Conservation (phyloP, 1,284 basidiomycete genomes). For the Thelephora terrestris region DNA sequence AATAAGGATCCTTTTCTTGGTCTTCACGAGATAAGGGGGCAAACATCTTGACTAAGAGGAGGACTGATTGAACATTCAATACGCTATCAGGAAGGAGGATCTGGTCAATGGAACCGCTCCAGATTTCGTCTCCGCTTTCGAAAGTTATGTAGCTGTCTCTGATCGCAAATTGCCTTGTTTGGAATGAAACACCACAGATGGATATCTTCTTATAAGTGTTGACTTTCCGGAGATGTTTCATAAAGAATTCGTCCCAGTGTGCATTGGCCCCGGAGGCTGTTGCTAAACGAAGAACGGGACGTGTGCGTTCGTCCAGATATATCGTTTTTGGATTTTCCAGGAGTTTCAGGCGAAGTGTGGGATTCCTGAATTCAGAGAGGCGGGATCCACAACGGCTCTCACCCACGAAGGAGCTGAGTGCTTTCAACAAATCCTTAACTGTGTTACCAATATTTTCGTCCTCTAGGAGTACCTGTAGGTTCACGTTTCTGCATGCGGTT, state of each 20-base stretch:
- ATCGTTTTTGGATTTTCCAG: no score
- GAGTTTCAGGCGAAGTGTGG: no score
- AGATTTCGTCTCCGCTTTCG: neutral
- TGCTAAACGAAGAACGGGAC: no score
- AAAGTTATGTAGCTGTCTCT: no score
- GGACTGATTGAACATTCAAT: neutral
- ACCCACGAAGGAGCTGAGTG: neutral
- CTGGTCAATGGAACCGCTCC: neutral
- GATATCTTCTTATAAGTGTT: no score
- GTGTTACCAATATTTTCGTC: no score
- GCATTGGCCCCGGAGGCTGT: no score
- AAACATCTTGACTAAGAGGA: neutral
- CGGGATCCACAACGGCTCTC: neutral
- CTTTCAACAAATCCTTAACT: neutral
- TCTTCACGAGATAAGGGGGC: neutral
- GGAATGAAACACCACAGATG: neutral
- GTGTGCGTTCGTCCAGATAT: no score
- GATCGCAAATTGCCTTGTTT: no score
- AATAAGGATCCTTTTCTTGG: neutral
- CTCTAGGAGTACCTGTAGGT: neutral
- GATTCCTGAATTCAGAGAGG: no score
- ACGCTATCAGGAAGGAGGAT: neutral
- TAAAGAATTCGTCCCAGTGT: no score
- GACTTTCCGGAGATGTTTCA: no score
- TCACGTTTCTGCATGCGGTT: neutral